Conservation (phyloP, 169 alveolate species). For the Plasmodium fragile region DNA sequence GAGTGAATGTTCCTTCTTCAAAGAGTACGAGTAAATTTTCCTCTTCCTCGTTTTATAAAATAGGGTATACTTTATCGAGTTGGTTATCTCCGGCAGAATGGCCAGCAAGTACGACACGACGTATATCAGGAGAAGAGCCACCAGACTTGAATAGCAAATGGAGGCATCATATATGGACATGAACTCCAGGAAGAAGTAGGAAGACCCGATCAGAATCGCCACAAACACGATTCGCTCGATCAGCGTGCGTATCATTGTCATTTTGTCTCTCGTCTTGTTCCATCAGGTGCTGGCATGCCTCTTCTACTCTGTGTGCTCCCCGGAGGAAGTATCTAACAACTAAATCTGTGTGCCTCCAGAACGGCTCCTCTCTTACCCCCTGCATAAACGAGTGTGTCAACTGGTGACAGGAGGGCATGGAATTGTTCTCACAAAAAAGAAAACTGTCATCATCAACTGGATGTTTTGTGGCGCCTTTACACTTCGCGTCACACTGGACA, state of each 20-base stretch:
- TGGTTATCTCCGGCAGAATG: constrained; percentile 23
- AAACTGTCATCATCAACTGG: neutral
- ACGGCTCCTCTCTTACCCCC: neutral
- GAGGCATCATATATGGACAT: constrained; percentile 28
- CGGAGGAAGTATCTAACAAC: neutral
- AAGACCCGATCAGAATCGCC: constrained; percentile 2
- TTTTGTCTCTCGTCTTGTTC: neutral
- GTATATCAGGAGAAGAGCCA: constrained; percentile 17
- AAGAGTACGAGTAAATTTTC: constrained; percentile 17
- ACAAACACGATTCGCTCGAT: constrained; percentile 20
- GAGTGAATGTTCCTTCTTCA: constrained; percentile 9
- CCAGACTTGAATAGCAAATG: constrained; percentile 23
- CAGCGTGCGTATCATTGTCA: constrained; percentile 6
- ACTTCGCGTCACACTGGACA: neutral
- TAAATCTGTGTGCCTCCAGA: neutral
- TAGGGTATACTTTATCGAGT: constrained; percentile 32
- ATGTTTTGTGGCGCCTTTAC: neutral
- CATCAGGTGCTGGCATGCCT: neutral
- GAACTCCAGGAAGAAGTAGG: constrained; percentile 30
- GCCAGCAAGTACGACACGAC: constrained; percentile 19
- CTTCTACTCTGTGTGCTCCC: neutral
- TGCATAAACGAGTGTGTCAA: neutral
- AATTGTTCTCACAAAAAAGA: neutral
- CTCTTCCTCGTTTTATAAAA: constrained; percentile 42
- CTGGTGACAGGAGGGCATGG: neutral